phyloP scores from a whole-genome alignment of 129 eudicot genomes.

The Helianthus annuus region DNA sequence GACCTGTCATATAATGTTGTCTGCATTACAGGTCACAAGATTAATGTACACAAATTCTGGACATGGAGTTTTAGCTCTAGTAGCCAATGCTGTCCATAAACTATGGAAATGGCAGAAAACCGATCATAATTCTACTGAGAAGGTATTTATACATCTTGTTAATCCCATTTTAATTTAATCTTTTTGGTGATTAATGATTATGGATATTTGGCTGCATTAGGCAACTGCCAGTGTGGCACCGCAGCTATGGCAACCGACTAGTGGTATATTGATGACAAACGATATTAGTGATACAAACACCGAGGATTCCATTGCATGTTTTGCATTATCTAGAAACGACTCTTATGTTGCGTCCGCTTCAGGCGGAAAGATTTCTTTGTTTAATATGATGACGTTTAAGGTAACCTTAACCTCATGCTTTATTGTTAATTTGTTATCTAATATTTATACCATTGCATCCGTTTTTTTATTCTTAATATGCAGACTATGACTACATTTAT shows the following conservation, averaged over 20 bases:
- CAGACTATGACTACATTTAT: slow-evolving; percentile 89
- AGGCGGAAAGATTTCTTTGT: slow-evolving; percentile 82
- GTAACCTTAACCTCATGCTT: slow-evolving; percentile 26
- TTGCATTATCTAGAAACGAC: slow-evolving; percentile 82
- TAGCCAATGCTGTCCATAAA: slow-evolving; percentile 82
- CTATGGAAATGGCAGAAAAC: slow-evolving; percentile 79
- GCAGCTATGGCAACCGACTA: slow-evolving; percentile 78
- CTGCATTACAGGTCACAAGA: slow-evolving; percentile 56
- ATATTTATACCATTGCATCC: neutral
- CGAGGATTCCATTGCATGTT: slow-evolving; percentile 74
- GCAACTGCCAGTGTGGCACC: slow-evolving; percentile 66
- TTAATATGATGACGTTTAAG: slow-evolving; percentile 91
- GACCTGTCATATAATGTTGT: neutral
- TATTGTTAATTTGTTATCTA: neutral
- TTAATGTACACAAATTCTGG: slow-evolving; percentile 79
- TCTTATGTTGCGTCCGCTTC: slow-evolving; percentile 88
- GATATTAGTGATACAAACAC: slow-evolving; percentile 67
- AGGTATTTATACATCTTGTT: slow-evolving; percentile 41
- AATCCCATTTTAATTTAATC: neutral
- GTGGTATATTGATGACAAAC: slow-evolving; percentile 85
- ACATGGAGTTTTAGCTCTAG: slow-evolving; percentile 63
- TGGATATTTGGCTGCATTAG: slow-evolving; percentile 33
- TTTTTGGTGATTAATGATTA: slow-evolving; percentile 16
- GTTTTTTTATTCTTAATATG: slow-evolving; percentile 20
- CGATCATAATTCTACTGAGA: slow-evolving; percentile 56